Evolutionary conservation across 2,329 filamentous ascomycete genomes (phyloP).

Genomic region (Epichloe brachyelytri): DNA sequence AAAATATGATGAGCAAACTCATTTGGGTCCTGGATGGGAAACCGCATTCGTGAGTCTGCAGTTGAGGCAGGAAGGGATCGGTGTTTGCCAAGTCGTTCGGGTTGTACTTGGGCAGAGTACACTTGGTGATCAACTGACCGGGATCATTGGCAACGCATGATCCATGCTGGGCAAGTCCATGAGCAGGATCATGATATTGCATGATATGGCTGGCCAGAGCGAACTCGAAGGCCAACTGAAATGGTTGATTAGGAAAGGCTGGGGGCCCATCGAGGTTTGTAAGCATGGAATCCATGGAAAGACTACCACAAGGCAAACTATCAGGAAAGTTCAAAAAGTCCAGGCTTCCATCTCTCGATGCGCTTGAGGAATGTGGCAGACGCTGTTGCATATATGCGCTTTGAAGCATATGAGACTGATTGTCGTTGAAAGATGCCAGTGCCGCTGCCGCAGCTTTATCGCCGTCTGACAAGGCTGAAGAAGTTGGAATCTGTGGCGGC

Average conservation of each 20-base stretch:
- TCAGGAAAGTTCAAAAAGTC: slow-evolving; percentile 6
- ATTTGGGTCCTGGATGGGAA: slow-evolving; percentile 15
- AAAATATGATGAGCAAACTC: slow-evolving; percentile 18
- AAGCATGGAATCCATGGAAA: slow-evolving; percentile 10
- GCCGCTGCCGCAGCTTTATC: slow-evolving; percentile 18
- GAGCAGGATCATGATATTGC: slow-evolving; percentile 17
- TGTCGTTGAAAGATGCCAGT: slow-evolving; percentile 19
- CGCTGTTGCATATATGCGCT: slow-evolving; percentile 7
- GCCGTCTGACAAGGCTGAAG: slow-evolving; percentile 8
- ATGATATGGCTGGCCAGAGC: slow-evolving; percentile 17
- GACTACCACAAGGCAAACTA: slow-evolving; percentile 11
- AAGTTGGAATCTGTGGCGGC: neutral
- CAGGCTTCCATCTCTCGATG: slow-evolving; percentile 2
- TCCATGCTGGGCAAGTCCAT: slow-evolving; percentile 11
- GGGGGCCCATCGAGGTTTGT: slow-evolving; percentile 3
- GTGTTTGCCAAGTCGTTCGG: slow-evolving; percentile 7
- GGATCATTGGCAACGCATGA: slow-evolving; percentile 17
- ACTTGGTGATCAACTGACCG: slow-evolving; percentile 13
- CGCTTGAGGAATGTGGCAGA: neutral
- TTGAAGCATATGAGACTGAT: slow-evolving; percentile 6
- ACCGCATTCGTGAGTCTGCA: slow-evolving; percentile 14
- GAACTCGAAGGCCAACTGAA: slow-evolving; percentile 11
- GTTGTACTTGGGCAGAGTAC: slow-evolving; percentile 14
- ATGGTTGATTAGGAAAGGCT: slow-evolving; percentile 8
- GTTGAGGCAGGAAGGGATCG: slow-evolving; percentile 8